Conservation (phyloP, 441 rosid genomes). For the Viola pubescens region DNA sequence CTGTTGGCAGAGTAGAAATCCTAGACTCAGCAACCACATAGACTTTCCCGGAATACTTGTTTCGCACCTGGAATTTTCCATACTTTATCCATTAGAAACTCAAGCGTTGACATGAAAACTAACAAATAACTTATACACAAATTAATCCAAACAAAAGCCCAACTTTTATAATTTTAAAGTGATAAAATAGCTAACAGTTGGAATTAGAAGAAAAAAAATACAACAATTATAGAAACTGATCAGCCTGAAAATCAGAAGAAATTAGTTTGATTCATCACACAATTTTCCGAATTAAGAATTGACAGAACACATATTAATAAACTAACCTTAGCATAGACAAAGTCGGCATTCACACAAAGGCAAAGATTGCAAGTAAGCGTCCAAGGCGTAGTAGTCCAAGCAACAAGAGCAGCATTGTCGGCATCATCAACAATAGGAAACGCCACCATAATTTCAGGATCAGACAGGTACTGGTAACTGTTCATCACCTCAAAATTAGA, state of each 20-base stretch:
- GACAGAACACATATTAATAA: no score
- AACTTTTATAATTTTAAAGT: no score
- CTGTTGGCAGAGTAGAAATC: constrained; percentile 61
- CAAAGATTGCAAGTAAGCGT: constrained; percentile 97
- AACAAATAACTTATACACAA: no score
- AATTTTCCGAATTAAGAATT: no score
- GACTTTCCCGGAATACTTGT: constrained; percentile 59
- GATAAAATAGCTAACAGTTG: no score
- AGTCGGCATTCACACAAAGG: constrained; percentile 75
- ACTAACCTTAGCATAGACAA: constrained; percentile 67
- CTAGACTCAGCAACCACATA: constrained; percentile 84
- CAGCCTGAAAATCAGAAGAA: background rate
- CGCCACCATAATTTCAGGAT: constrained; percentile 77
- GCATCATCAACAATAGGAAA: constrained; percentile 83
- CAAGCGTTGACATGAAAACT: no score
- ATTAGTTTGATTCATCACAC: no score
- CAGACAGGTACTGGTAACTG: constrained; percentile 78
- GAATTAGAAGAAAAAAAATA: no score
- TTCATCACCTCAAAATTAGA: constrained; percentile 93
- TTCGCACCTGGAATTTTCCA: constrained; percentile 48
- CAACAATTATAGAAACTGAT: background rate
- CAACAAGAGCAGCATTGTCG: constrained; percentile 78
- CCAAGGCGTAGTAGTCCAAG: constrained; percentile 99
- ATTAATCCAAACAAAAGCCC: no score
- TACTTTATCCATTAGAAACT: no score